Evolutionary conservation across 176 grass and related monocot genomes (phyloP).

Genomic region (Eleusine coracana): DNA sequence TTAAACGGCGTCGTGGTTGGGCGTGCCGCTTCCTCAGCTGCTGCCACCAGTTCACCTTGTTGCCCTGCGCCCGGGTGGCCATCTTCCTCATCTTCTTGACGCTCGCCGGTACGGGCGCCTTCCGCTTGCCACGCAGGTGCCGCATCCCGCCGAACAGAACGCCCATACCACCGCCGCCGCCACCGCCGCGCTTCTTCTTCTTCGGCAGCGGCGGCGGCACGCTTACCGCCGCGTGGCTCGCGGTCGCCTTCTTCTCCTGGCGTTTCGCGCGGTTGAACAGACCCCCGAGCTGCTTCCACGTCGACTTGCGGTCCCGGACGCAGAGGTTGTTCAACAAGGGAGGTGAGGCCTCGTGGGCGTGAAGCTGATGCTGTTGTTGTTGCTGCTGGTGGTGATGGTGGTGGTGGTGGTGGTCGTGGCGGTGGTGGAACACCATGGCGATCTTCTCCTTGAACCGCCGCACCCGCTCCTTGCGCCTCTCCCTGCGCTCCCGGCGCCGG

Average conservation of each 20-base stretch:
- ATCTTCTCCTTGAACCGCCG: slow-evolving; percentile 59
- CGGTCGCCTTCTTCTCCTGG: not conserved
- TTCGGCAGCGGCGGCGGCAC: not conserved
- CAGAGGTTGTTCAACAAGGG: too few species aligned
- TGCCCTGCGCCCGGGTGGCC: slow-evolving; percentile 26
- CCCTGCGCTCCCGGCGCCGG: not conserved
- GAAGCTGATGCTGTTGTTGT: too few species aligned
- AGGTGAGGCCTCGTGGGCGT: too few species aligned
- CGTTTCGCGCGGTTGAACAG: slow-evolving; percentile 36
- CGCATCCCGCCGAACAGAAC: slow-evolving; percentile 40
- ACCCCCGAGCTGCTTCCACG: slow-evolving; percentile 48
- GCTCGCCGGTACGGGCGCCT: not conserved
- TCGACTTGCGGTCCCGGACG: slow-evolving; percentile 12
- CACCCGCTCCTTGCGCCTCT: slow-evolving; percentile 40
- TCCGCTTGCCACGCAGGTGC: slow-evolving; percentile 41
- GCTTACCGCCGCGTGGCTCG: not conserved
- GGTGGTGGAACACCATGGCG: slow-evolving; percentile 61
- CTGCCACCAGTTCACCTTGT: slow-evolving; percentile 69
- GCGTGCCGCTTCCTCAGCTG: slow-evolving; percentile 25
- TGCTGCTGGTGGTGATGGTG: not conserved
- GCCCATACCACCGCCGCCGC: slow-evolving; percentile 20
- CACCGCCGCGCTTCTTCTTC: not conserved
- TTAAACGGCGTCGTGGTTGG: slow-evolving; percentile 28
- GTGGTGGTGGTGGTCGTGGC: slow-evolving; percentile 61
- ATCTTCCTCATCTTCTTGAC: slow-evolving; percentile 1